These are phyloP conservation scores for Boletus vermiculosoides DNA, from an alignment of 768 basidiomycete species.

Conservation along the genomic window DNA sequence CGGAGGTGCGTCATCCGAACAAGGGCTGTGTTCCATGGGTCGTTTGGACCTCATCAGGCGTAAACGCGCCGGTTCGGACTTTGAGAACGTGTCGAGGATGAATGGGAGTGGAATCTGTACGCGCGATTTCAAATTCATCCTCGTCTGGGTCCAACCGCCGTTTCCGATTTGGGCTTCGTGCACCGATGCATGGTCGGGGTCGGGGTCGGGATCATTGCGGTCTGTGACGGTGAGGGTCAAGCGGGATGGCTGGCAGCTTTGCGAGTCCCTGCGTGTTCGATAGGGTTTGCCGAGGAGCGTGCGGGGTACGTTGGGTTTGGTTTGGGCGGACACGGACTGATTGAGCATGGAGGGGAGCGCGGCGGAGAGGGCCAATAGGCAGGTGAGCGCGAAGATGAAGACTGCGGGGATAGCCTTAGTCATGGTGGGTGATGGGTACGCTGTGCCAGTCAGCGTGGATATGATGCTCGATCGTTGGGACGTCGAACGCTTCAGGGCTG, in stretches of 20 bases:
- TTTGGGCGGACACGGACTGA: background rate
- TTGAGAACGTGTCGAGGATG: background rate
- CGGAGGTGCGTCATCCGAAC: background rate
- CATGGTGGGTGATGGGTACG: background rate
- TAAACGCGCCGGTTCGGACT: background rate
- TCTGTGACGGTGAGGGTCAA: background rate
- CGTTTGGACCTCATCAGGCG: background rate
- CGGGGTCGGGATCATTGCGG: background rate
- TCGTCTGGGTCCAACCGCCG: background rate
- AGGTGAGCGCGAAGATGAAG: slow-evolving; percentile 10
- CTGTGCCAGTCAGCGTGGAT: background rate
- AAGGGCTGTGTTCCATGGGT: background rate
- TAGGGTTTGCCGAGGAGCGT: slow-evolving; percentile 17
- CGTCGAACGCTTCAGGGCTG: background rate
- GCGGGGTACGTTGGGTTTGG: slow-evolving; percentile 3
- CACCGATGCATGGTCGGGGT: background rate
- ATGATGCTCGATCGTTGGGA: background rate
- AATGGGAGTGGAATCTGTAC: slow-evolving; percentile 1
- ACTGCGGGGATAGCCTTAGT: background rate
- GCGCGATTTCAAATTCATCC: background rate
- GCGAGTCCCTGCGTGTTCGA: background rate
- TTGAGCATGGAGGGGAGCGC: slow-evolving; percentile 5
- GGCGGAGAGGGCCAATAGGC: slow-evolving; percentile 5
- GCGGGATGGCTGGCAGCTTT: background rate
- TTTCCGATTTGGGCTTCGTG: background rate